Percentiles rank a stretch among this genome's conserved stretches.
Conservation (phyloP, 73 alveolate genomes). For the Tetrahymena elliotti region DNA sequence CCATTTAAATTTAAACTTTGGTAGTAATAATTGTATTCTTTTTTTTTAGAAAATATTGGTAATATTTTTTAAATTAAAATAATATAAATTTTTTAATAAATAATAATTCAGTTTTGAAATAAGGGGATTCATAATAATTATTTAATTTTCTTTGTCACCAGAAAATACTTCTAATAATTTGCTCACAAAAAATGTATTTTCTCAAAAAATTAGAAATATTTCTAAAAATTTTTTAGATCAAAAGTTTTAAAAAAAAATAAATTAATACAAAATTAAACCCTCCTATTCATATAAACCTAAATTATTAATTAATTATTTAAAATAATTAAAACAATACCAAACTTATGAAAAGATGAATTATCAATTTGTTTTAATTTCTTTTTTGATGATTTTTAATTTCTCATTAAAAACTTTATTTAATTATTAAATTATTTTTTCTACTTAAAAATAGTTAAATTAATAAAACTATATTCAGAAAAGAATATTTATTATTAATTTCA, state of each 20-base stretch:
- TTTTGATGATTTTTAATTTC: too few species aligned
- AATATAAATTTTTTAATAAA: not conserved
- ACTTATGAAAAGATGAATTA: too few species aligned
- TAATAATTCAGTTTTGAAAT: not conserved
- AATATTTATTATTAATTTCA: too few species aligned
- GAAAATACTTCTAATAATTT: not conserved
- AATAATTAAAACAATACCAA: too few species aligned
- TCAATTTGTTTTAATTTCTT: too few species aligned
- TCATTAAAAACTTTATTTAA: too few species aligned
- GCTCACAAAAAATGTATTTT: not conserved
- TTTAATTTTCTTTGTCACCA: not conserved
- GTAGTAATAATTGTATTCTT: too few species aligned
- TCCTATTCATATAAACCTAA: not conserved
- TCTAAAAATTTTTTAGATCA: not conserved
- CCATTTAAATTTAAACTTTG: not conserved
- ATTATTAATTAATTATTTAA: too few species aligned
- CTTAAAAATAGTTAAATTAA: too few species aligned
- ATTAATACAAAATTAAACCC: not conserved
- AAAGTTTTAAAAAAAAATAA: not conserved
- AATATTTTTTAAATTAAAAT: not conserved
- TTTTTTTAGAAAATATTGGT: not conserved
- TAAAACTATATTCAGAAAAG: too few species aligned
- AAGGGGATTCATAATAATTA: not conserved
- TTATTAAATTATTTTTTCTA: too few species aligned
- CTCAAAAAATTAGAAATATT: not conserved